phyloP scores from a whole-genome alignment of 768 basidiomycete species.

The Lepiota venenata region DNA sequence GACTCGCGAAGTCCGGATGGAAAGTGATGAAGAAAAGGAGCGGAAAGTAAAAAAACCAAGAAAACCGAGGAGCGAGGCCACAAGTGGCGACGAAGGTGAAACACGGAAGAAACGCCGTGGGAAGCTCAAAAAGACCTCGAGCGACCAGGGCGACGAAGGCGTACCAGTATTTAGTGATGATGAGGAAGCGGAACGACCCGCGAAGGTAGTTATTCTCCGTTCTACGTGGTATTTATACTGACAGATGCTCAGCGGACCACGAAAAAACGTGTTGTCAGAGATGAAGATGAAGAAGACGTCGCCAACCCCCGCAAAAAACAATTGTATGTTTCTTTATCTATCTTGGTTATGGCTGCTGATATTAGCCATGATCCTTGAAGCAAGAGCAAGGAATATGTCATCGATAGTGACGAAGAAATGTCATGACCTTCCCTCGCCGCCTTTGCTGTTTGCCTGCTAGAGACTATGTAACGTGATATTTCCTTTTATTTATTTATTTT shows the following conservation, averaged over 20 bases:
- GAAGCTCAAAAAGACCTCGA: constrained; percentile 61
- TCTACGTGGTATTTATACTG: constrained; percentile 15
- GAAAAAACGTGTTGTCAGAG: constrained; percentile 76
- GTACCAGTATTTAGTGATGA: constrained; percentile 70
- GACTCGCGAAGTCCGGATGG: constrained; percentile 65
- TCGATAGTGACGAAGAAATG: constrained; percentile 87
- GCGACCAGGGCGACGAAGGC: constrained; percentile 58
- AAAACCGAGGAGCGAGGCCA: constrained; percentile 50
- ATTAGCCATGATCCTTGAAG: constrained; percentile 33
- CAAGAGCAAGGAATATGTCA: constrained; percentile 86
- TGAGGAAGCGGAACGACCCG: constrained; percentile 60
- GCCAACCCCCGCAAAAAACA: constrained; percentile 73
- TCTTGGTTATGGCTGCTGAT: neutral
- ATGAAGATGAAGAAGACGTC: constrained; percentile 72
- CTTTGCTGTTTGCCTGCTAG: neutral
- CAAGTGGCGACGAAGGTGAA: constrained; percentile 57
- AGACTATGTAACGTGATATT: neutral
- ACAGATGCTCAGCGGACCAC: constrained; percentile 34
- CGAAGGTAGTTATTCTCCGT: constrained; percentile 56
- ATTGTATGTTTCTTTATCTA: constrained; percentile 46
- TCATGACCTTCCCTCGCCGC: constrained; percentile 31
- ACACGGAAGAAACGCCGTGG: constrained; percentile 71
- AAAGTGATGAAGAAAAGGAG: constrained; percentile 80
- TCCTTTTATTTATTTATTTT: neutral
- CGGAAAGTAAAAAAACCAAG: constrained; percentile 52